phyloP scores from a whole-genome alignment of 2,329 filamentous ascomycete species.

The Diaporthe humulicola region DNA sequence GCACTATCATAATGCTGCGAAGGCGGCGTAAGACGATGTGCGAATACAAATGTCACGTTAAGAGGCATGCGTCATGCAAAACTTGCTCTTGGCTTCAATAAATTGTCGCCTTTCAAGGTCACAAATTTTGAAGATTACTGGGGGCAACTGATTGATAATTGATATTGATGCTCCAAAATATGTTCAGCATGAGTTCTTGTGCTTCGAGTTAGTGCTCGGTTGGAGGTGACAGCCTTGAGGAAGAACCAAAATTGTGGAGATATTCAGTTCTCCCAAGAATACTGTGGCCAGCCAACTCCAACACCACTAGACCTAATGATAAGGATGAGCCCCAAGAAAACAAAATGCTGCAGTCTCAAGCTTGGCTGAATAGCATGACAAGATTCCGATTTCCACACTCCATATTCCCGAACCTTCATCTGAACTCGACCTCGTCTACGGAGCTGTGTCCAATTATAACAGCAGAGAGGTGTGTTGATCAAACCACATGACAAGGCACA shows the following conservation, averaged over 20 bases:
- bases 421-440: not conserved
- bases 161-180: not conserved
- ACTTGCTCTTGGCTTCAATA: not conserved
- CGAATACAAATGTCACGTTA: not conserved
- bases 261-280: not conserved
- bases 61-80: not conserved
- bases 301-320: not conserved
- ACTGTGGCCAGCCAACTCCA: not conserved
- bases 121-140: too few relatives aligned
- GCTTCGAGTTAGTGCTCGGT: not conserved
- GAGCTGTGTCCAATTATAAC: not conserved
- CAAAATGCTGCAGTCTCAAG: not conserved
- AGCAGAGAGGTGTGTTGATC: not conserved
- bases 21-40: not conserved
- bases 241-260: not conserved
- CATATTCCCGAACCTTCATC: not conserved
- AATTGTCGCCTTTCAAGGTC: not conserved
- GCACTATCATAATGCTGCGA: conserved; percentile 52
- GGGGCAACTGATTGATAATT: too few relatives aligned
- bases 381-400: not conserved
- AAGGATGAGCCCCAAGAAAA: too few relatives aligned
- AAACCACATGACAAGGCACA: too few relatives aligned
- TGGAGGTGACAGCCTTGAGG: not conserved
- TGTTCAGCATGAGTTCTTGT: not conserved
- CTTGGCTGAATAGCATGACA: not conserved